These are phyloP conservation scores for Paramarasmius palmivorus DNA, from an alignment of 1,284 basidiomycete species.

Conservation along the genomic window DNA sequence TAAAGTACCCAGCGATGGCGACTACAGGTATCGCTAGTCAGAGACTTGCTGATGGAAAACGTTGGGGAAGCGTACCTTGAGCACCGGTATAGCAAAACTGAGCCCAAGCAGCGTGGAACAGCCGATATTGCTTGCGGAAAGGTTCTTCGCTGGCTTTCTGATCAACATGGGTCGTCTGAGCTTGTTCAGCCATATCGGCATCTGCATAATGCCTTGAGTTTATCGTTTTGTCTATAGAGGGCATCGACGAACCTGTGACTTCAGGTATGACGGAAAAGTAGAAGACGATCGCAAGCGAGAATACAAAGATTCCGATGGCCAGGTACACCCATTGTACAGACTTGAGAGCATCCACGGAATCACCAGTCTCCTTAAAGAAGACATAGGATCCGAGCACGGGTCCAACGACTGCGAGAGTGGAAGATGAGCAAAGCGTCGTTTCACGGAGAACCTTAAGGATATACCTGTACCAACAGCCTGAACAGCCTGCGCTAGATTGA, in stretches of 20 bases:
- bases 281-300: conserved; percentile 32
- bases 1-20: conserved; percentile 33
- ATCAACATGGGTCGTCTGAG: conserved; percentile 31
- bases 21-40: conserved; percentile 19
- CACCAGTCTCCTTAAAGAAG: conserved; percentile 33
- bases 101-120: conserved; percentile 33
- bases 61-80: conserved; percentile 23
- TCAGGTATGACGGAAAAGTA: conserved; percentile 35
- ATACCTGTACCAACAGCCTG: conserved; percentile 30
- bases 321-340: conserved; percentile 37
- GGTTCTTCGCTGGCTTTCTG: conserved; percentile 23
- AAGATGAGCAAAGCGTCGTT: not conserved
- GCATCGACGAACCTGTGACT: conserved; percentile 27
- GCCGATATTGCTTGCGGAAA: conserved; percentile 29
- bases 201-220: conserved; percentile 18
- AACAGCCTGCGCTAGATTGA: conserved; percentile 34
- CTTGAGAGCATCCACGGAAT: conserved; percentile 30
- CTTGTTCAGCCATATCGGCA: conserved; percentile 35
- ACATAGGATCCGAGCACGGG: conserved; percentile 34
- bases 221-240: not conserved
- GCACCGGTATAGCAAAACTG: conserved; percentile 36
- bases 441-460: too few species aligned
- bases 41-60: not conserved
- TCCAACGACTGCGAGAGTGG: conserved; percentile 24
- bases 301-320: conserved; percentile 34